Evolutionary conservation across 2,329 filamentous ascomycete genomes (phyloP).

Genomic region (Dactylellina haptotyla): DNA sequence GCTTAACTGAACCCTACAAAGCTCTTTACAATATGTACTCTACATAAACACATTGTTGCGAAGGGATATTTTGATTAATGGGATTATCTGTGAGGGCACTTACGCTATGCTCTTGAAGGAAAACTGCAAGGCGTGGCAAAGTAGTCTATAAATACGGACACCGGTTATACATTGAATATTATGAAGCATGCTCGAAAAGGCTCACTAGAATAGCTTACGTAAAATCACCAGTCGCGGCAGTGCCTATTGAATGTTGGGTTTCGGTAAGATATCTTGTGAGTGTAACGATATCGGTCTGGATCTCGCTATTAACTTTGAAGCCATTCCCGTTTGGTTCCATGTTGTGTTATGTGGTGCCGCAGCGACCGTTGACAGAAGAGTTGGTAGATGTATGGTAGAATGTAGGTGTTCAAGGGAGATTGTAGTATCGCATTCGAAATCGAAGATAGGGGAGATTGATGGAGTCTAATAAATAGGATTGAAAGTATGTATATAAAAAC

Average conservation of each 20-base stretch:
- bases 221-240: constrained; percentile 88
- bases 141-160: constrained; percentile 69
- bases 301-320: constrained; percentile 72
- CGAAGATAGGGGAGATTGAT: too few species aligned
- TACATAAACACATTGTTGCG: too few species aligned
- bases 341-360: constrained; percentile 35
- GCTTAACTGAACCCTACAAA: too few species aligned
- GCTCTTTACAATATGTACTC: too few species aligned
- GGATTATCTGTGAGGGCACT: constrained; percentile 3
- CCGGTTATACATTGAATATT: constrained; percentile 7
- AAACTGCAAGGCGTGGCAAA: constrained; percentile 98
- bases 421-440: too few species aligned
- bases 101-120: constrained; percentile 97
- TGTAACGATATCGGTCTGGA: constrained; percentile 96
- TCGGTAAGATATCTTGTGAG: constrained; percentile 95
- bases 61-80: not conserved
- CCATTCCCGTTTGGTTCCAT: constrained; percentile 61
- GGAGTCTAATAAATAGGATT: too few species aligned
- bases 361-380: not conserved
- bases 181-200: not conserved
- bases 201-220: constrained; percentile 71
- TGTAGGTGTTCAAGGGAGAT: too few species aligned
- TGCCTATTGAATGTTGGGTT: constrained; percentile 84
- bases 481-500: too few species aligned
- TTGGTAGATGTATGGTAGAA: not conserved